Evolutionary conservation across 2,329 filamentous ascomycete genomes (phyloP), one percentile per base, ranked within the genome.

Genomic region (Aspergillaceae sp.): DNA sequence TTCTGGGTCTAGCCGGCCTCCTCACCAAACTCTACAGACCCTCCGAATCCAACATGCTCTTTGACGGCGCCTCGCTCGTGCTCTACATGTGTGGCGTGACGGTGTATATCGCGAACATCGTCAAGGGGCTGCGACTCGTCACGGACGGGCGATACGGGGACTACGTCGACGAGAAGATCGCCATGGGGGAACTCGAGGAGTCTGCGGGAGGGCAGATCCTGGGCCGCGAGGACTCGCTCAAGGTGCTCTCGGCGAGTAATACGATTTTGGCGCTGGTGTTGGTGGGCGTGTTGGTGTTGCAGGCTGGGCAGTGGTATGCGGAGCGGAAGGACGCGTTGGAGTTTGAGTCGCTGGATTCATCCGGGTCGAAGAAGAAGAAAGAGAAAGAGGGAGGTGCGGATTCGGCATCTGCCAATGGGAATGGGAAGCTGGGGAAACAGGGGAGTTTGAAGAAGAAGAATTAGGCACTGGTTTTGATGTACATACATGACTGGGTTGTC

Each of bases 221-320:
- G 35, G 84, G 84, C 2, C 74, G 90, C 28, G 89, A 96, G 70
- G 92, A 98, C 66, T 91, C 83, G 60, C 72, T 98, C 58, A 86
- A 87, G 73, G 91, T 98, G 10, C 74, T 97, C 59, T 82, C 89
- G 30, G 92, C 92, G 5, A 95, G 88, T 67, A 95, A 98, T 70
- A 97, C 92, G 3, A 98, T 98, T 63, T 71, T 97, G 47, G 92
- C 91, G 33, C 77, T 98, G 40, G 88, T 98, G 29, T 71, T 98
- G 44, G 83, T 97, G 3, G 92, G 92, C 4, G 87, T 98, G 7
- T 66, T 98, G 54, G 87, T 96, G 32, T 71, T 98, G 61, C 92
- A 98, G 79, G 88, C 88, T 19, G 92, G 92, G 7, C 88, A 97
- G 77, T 97, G 91, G 92, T 98, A 98, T 72, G 92, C 92, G 28